phyloP scores from a whole-genome alignment of 805 yeast species.

The Zygoascus biomembranicola region DNA sequence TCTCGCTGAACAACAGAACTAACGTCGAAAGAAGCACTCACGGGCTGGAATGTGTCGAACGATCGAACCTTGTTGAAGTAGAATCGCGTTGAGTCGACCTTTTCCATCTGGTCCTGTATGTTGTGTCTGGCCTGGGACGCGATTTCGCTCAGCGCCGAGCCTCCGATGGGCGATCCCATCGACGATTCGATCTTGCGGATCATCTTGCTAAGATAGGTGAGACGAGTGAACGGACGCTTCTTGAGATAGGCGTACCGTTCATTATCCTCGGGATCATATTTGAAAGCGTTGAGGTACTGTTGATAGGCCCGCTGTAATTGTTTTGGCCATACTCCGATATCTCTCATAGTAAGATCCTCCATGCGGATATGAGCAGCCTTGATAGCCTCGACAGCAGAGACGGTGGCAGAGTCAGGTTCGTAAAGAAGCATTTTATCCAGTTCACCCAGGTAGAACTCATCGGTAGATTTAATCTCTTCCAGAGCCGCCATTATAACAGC shows the following conservation, averaged over 20 bases:
- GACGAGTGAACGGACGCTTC: conserved; percentile 14
- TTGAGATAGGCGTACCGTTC: conserved; percentile 8
- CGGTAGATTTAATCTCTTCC: conserved; percentile 5
- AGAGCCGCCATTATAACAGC: neutral
- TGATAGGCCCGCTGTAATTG: neutral
- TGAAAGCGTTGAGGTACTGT: conserved; percentile 8
- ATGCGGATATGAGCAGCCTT: neutral
- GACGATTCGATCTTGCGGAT: conserved; percentile 3
- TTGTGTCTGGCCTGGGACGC: conserved; percentile 6
- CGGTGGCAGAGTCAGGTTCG: neutral
- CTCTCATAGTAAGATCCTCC: neutral
- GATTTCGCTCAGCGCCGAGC: conserved; percentile 1
- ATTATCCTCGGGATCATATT: conserved; percentile 10
- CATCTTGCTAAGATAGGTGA: conserved; percentile 8
- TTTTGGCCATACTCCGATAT: neutral
- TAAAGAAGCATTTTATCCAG: conserved; percentile 2
- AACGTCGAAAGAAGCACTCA: conserved; percentile 12
- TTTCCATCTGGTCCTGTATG: conserved; percentile 9
- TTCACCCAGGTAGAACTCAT: conserved; percentile 4
- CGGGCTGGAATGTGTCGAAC: conserved; percentile 15
- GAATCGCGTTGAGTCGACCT: conserved; percentile 8
- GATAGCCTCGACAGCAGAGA: conserved; percentile 2
- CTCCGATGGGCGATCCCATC: conserved; percentile 1
- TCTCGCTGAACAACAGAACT: conserved; percentile 8
- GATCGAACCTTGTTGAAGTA: conserved; percentile 11